A percentile compares a stretch with the other conserved stretches of the same genome.
Evolutionary conservation across 805 yeast genomes (phyloP).

Genomic region (Ogataea nitratoaversa): DNA sequence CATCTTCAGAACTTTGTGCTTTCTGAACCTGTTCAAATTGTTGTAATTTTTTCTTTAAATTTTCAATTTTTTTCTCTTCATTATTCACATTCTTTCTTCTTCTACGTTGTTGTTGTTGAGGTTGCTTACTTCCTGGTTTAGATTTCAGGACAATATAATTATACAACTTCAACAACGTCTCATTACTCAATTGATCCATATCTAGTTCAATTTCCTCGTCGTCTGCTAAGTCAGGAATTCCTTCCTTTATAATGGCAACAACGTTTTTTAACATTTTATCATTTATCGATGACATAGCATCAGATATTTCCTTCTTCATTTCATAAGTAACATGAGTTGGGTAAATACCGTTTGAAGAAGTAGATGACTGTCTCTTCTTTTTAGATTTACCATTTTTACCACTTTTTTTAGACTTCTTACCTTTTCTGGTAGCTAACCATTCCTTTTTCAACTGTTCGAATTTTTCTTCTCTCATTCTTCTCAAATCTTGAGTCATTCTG

Average conservation of each 20-base stretch:
- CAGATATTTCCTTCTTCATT: conserved; percentile 92
- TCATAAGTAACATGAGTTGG: conserved; percentile 71
- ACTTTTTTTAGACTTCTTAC: conserved; percentile 35
- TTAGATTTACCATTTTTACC: conserved; percentile 19
- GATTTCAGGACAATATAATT: conserved; percentile 64
- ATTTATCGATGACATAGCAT: conserved; percentile 68
- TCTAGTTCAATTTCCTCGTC: conserved; percentile 96
- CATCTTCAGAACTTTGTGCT: conserved; percentile 73
- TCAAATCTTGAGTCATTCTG: conserved; percentile 81
- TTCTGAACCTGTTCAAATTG: conserved; percentile 53
- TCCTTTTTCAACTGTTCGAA: conserved; percentile 62
- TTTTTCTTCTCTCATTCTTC: conserved; percentile 74
- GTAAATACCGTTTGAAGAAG: conserved; percentile 19
- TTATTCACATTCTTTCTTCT: conserved; percentile 46
- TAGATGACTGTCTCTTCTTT: conserved; percentile 13
- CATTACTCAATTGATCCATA: conserved; percentile 85
- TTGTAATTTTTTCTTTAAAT: conserved; percentile 69
- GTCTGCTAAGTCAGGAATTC: conserved; percentile 59
- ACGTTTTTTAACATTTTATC: conserved; percentile 82
- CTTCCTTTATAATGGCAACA: conserved; percentile 77
- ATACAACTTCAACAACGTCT: conserved; percentile 78
- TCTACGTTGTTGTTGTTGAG: conserved; percentile 38
- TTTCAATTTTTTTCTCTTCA: conserved; percentile 72
- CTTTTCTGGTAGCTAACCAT: conserved; percentile 48
- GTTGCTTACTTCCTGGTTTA: conserved; percentile 14